Evolutionary conservation across 345 rosid genomes (phyloP).

Genomic region (Fremontodendron californicum): DNA sequence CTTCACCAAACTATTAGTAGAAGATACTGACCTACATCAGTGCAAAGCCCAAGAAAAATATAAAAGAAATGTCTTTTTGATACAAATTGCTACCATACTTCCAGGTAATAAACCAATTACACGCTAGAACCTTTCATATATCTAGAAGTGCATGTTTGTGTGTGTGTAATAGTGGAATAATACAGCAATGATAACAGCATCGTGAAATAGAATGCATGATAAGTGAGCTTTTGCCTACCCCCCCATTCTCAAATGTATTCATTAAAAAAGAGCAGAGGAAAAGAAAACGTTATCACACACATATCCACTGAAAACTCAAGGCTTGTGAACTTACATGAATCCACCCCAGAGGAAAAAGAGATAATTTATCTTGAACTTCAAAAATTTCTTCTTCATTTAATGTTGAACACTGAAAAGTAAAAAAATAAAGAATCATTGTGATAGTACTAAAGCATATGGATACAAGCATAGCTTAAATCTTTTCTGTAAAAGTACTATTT

Average conservation of each 20-base stretch:
- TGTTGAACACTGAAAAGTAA: constrained; percentile 64
- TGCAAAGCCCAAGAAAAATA: neutral
- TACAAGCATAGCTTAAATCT: neutral
- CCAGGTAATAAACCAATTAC: neutral
- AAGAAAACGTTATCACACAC: neutral
- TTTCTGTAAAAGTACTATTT: neutral
- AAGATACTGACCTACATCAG: neutral
- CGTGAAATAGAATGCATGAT: neutral
- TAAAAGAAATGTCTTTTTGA: neutral
- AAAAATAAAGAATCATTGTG: neutral
- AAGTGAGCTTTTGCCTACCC: neutral
- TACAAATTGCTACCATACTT: neutral
- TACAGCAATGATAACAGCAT: neutral
- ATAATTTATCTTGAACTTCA: constrained; percentile 81
- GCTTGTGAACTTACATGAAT: constrained; percentile 66
- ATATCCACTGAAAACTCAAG: neutral
- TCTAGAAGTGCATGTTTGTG: neutral
- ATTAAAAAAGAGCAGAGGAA: neutral
- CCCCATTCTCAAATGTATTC: neutral
- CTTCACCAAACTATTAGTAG: neutral
- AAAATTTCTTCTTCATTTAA: constrained; percentile 91
- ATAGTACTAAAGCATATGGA: neutral
- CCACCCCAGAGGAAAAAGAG: constrained; percentile 93
- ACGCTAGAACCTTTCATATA: neutral
- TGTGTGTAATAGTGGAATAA: neutral